Conservation (phyloP, 2,329 filamentous ascomycete species). For the Talaromyces pinophilus region DNA sequence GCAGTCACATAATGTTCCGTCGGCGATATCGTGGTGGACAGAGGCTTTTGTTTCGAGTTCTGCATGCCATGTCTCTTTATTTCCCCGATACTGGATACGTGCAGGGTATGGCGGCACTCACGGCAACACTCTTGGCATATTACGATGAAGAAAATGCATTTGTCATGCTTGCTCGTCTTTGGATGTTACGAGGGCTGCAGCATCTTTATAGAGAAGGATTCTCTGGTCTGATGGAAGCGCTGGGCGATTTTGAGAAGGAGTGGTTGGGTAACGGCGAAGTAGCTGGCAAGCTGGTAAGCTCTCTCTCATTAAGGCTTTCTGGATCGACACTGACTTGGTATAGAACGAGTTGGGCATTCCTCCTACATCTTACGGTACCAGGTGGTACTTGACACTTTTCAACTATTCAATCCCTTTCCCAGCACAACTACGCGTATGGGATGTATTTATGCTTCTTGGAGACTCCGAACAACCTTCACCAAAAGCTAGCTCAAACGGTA, state of each 20-base stretch:
- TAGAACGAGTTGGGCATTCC: constrained; percentile 77
- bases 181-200: constrained; percentile 83
- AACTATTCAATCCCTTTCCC: constrained; percentile 95
- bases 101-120: constrained; percentile 94
- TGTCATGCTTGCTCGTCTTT: constrained; percentile 93
- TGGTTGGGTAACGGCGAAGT: constrained; percentile 82
- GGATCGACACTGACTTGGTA: constrained; percentile 22
- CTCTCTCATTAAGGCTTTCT: constrained; percentile 25
- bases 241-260: constrained; percentile 78
- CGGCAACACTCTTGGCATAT: constrained; percentile 90
- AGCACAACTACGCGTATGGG: constrained; percentile 93
- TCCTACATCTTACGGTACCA: constrained; percentile 88
- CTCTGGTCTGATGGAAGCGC: constrained; percentile 78
- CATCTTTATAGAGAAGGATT: constrained; percentile 83
- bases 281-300: constrained; percentile 73
- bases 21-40: constrained; percentile 89
- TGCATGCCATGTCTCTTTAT: constrained; percentile 89
- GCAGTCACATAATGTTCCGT: constrained; percentile 95
- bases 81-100: constrained; percentile 92
- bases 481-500: constrained; percentile 13
- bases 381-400: constrained; percentile 97
- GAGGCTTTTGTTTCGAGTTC: constrained; percentile 83
- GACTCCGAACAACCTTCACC: constrained; percentile 58
- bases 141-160: constrained; percentile 95
- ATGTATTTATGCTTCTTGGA: constrained; percentile 93